These are phyloP conservation scores for Aegilops longissima DNA, from an alignment of 176 grass and related monocot genomes.

Conservation along the genomic window DNA sequence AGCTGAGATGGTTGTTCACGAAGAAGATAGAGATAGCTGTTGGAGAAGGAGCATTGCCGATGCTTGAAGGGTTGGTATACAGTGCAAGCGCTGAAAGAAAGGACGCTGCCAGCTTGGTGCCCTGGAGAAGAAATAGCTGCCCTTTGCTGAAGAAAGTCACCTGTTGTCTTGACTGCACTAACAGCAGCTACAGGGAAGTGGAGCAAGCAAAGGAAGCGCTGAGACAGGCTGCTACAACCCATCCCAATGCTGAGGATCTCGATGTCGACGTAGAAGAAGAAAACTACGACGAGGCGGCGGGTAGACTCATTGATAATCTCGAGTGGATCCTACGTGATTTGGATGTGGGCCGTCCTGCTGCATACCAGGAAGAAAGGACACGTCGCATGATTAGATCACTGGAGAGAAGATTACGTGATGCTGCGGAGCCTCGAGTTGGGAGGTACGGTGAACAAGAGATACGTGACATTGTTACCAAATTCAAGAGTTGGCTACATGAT, in stretches of 20 bases:
- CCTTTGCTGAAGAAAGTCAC: accelerated
- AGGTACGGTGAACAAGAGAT: not conserved
- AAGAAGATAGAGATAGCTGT: not conserved
- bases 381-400: not conserved
- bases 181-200: not conserved
- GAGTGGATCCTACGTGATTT: not conserved
- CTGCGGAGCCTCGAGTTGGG: not conserved
- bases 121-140: not conserved
- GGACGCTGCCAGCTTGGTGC: not conserved
- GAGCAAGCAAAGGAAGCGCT: not conserved
- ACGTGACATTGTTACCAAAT: not conserved
- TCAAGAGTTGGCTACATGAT: not conserved
- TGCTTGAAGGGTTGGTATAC: accelerated
- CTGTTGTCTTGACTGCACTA: not conserved
- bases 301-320: not conserved
- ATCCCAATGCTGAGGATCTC: not conserved
- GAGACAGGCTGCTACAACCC: not conserved
- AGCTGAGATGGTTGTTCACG: accelerated
- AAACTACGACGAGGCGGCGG: not conserved
- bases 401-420: not conserved
- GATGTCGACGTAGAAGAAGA: accelerated
- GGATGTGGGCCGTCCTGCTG: no score
- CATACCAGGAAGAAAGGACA: not conserved
- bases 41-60: not conserved
- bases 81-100: not conserved